These are phyloP conservation scores for Ephemerocybe angulata DNA, from an alignment of 768 basidiomycete genomes.

Conservation along the genomic window DNA sequence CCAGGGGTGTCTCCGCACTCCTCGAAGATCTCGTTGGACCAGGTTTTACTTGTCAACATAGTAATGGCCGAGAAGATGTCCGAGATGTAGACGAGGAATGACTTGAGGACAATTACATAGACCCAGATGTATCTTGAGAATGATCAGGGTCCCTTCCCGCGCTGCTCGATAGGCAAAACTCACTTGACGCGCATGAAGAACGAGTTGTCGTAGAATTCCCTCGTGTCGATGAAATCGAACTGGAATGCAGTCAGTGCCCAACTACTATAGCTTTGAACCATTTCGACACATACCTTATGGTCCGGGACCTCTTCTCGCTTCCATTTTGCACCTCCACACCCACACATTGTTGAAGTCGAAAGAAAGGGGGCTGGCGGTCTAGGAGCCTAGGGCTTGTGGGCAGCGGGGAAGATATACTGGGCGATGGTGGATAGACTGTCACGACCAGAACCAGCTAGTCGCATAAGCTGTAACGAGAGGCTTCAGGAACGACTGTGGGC, in stretches of 20 bases:
- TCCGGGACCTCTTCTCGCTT: slow-evolving; percentile 96
- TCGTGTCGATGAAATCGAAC: slow-evolving; percentile 97
- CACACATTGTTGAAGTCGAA: slow-evolving; percentile 42
- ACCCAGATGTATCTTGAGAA: slow-evolving; percentile 79
- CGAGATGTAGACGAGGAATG: slow-evolving; percentile 92
- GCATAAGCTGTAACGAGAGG: slow-evolving; percentile 35
- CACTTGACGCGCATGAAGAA: slow-evolving; percentile 86
- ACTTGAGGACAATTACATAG: slow-evolving; percentile 91
- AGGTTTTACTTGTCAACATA: slow-evolving; percentile 86
- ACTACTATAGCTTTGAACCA: not conserved
- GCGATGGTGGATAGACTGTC: slow-evolving; percentile 21
- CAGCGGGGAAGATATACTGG: slow-evolving; percentile 14
- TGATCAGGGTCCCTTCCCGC: slow-evolving; percentile 1
- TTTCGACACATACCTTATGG: slow-evolving; percentile 71
- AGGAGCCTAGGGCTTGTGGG: slow-evolving; percentile 22
- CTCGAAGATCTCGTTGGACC: slow-evolving; percentile 89
- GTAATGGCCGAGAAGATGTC: slow-evolving; percentile 98
- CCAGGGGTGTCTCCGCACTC: slow-evolving; percentile 59
- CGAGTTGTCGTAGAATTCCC: slow-evolving; percentile 87
- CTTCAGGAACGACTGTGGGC: slow-evolving; percentile 25
- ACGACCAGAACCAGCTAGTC: slow-evolving; percentile 47
- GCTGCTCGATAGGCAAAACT: slow-evolving; percentile 19
- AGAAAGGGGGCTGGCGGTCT: slow-evolving; percentile 21
- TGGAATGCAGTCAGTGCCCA: slow-evolving; percentile 25
- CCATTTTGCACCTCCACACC: slow-evolving; percentile 80